Conservation (phyloP, 495 filamentous ascomycete species). For the Penicillium crystallinum region DNA sequence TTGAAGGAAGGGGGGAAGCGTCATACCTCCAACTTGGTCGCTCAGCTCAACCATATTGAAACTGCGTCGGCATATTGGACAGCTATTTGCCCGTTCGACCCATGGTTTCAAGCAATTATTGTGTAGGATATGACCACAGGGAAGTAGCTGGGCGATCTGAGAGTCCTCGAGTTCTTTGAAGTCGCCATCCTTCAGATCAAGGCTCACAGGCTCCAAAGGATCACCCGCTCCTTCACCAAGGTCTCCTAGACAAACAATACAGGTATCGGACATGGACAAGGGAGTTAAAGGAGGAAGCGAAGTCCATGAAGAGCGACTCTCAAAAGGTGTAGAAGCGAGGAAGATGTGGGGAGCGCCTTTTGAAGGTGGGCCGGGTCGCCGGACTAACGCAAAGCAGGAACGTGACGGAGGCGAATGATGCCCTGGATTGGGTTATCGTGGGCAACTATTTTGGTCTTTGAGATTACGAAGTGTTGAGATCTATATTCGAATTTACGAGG, state of each 20-base stretch:
- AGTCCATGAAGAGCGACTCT: conserved; percentile 41
- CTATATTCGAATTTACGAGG: neutral
- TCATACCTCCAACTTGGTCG: conserved; percentile 69
- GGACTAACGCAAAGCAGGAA: conserved; percentile 45
- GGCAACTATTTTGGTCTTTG: neutral
- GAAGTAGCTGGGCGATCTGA: conserved; percentile 57
- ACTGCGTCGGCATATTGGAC: conserved; percentile 86
- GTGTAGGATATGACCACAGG: conserved; percentile 87
- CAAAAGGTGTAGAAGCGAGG: conserved; percentile 16
- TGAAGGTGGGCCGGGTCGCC: conserved; percentile 40
- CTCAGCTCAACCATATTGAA: conserved; percentile 88
- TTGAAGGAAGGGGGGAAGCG: conserved; percentile 3
- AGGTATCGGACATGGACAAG: conserved; percentile 78
- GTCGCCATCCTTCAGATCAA: conserved; percentile 31
- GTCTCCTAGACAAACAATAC: conserved; percentile 93
- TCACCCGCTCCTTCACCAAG: conserved; percentile 61
- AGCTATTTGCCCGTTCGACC: conserved; percentile 95
- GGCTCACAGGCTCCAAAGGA: conserved; percentile 43
- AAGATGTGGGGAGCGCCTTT: conserved; percentile 42
- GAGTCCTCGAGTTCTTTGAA: conserved; percentile 36
- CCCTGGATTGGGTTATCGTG: neutral
- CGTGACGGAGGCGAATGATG: conserved; percentile 38
- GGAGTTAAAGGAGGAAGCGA: conserved; percentile 34
- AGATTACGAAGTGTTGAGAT: neutral
- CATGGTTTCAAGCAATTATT: conserved; percentile 87